Conservation (phyloP, 2,329 filamentous ascomycete species). For the Talaromyces sp. region DNA sequence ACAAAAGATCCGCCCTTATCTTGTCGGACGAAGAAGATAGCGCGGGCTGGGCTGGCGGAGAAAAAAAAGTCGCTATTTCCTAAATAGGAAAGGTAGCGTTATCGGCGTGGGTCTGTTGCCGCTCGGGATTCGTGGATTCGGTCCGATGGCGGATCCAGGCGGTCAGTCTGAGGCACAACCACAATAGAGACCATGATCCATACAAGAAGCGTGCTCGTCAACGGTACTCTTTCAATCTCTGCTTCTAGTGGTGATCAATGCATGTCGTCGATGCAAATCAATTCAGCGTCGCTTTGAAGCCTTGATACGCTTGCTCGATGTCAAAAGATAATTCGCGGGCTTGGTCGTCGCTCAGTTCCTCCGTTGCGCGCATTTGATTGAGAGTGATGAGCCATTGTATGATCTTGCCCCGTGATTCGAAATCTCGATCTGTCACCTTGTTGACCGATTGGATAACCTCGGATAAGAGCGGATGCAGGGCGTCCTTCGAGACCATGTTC, state of each 20-base stretch:
- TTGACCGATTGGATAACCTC: constrained; percentile 97
- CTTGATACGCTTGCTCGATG: constrained; percentile 90
- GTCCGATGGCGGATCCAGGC: constrained; percentile 10
- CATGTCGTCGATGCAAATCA: constrained; percentile 30
- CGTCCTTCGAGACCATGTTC: constrained; percentile 89
- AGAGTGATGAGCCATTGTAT: constrained; percentile 96
- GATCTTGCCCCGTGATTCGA: constrained; percentile 93
- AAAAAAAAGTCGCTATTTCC: constrained; percentile 22
- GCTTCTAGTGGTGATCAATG: not conserved
- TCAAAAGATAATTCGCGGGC: constrained; percentile 86
- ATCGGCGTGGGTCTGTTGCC: constrained; percentile 17
- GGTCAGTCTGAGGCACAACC: constrained; percentile 11
- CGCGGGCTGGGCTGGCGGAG: constrained; percentile 2
- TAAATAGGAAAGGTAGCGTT: constrained; percentile 18
- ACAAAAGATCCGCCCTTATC: constrained; percentile 9
- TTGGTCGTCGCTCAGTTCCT: constrained; percentile 83
- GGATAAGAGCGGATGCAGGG: constrained; percentile 88
- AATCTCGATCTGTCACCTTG: constrained; percentile 91
- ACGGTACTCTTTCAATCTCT: not conserved
- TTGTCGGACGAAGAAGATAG: constrained; percentile 4
- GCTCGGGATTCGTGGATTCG: constrained; percentile 14
- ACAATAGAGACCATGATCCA: not conserved
- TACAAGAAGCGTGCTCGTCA: not conserved
- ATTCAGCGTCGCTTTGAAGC: constrained; percentile 77
- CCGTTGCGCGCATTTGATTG: constrained; percentile 96